Percentiles rank a stretch among this genome's conserved stretches.
These are phyloP conservation scores for Dichotomocladium elegans DNA, from an alignment of 371 early-diverging fungal genomes.

Conservation along the genomic window DNA sequence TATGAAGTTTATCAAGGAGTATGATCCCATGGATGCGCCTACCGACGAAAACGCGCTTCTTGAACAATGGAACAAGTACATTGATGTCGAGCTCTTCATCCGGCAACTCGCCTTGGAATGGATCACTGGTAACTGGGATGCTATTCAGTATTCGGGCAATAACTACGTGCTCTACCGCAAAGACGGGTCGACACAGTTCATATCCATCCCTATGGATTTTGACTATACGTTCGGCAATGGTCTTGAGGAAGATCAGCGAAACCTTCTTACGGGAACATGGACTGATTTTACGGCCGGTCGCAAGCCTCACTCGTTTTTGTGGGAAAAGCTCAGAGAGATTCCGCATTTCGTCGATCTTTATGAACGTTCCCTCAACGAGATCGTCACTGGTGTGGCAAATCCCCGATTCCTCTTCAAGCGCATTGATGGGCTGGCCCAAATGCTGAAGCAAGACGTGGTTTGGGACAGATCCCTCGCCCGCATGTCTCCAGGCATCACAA, in stretches of 20 bases:
- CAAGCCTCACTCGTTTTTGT: slow-evolving; percentile 17
- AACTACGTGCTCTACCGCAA: slow-evolving; percentile 23
- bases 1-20: slow-evolving; percentile 19
- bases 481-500: slow-evolving; percentile 9
- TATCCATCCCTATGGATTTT: slow-evolving; percentile 42
- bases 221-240: slow-evolving; percentile 42
- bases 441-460: slow-evolving; percentile 17
- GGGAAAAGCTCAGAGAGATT: slow-evolving; percentile 16
- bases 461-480: slow-evolving; percentile 20
- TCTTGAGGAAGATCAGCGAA: slow-evolving; percentile 19
- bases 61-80: slow-evolving; percentile 5
- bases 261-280: slow-evolving; percentile 17
- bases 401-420: slow-evolving; percentile 12
- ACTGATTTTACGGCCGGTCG: slow-evolving; percentile 14
- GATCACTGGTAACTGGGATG: slow-evolving; percentile 34
- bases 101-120: slow-evolving; percentile 43
- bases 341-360: slow-evolving; percentile 13
- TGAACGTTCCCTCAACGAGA: slow-evolving; percentile 4
- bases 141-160: slow-evolving; percentile 24
- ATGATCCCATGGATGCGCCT: slow-evolving; percentile 4
- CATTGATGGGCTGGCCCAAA: slow-evolving; percentile 18
- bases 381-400: slow-evolving; percentile 8
- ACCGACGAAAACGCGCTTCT: background rate
- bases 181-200: slow-evolving; percentile 6
- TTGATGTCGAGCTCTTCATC: slow-evolving; percentile 20